Percentiles rank a stretch among this genome's conserved stretches.
These are phyloP conservation scores for Xerophyta viscosa DNA, from an alignment of 106 monocot species.

Conservation along the genomic window DNA sequence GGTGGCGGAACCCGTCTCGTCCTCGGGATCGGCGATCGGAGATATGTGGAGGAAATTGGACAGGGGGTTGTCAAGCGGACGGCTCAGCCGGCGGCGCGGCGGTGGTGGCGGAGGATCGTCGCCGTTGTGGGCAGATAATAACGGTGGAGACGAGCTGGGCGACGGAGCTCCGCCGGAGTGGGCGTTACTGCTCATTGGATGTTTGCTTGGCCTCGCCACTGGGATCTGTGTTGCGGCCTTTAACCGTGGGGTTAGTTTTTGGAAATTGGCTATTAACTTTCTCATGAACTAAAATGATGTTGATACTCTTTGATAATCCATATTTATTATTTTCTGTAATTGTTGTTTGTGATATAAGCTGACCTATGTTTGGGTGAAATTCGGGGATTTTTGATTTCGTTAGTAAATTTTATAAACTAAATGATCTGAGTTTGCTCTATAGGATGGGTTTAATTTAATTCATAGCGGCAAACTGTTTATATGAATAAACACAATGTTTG, in stretches of 20 bases:
- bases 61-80: conserved; percentile 36
- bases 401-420: too few species aligned
- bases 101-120: conserved; percentile 9
- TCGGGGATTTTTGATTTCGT: too few species aligned
- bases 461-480: too few species aligned
- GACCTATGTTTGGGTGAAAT: too few species aligned
- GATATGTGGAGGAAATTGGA: conserved; percentile 51
- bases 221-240: conserved; percentile 97
- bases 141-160: conserved; percentile 46
- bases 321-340: not conserved
- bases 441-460: too few species aligned
- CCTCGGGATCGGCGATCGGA: conserved; percentile 34
- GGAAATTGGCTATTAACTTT: not conserved
- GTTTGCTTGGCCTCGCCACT: conserved; percentile 93
- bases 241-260: conserved; percentile 68
- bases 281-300: not conserved
- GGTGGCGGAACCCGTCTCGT: conserved; percentile 19
- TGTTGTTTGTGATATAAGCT: not conserved
- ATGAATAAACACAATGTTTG: too few species aligned
- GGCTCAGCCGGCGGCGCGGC: conserved; percentile 28
- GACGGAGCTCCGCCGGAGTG: conserved; percentile 98
- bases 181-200: conserved; percentile 94
- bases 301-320: not conserved
- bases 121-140: conserved; percentile 1
- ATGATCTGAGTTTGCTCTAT: too few species aligned